Percentiles rank a stretch among this genome's conserved stretches.
phyloP scores from a whole-genome alignment of 169 alveolate species.

The Plasmodium falciparum region DNA sequence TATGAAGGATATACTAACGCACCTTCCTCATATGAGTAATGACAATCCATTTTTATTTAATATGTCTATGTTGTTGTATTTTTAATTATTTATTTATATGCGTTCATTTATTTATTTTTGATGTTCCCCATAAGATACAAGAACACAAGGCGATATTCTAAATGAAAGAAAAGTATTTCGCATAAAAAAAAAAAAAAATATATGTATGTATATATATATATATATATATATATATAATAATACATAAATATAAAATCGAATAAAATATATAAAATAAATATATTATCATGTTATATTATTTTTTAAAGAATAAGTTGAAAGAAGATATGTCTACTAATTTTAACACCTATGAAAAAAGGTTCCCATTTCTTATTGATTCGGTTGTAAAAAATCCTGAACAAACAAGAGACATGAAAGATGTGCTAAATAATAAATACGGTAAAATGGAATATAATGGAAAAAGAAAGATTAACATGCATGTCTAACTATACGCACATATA shows the following conservation, averaged over 20 bases:
- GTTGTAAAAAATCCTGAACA: constrained; percentile 27
- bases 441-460: neutral
- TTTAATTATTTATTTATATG: neutral
- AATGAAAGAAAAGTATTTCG: constrained; percentile 49
- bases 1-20: constrained; percentile 60
- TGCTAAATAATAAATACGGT: constrained; percentile 59
- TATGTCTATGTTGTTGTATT: neutral
- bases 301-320: constrained; percentile 38
- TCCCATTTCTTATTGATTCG: constrained; percentile 61
- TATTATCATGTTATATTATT: neutral
- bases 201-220: too few relatives aligned
- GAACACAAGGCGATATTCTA: constrained; percentile 59
- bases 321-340: constrained; percentile 30
- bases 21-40: constrained; percentile 36
- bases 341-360: constrained; percentile 40
- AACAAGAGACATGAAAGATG: constrained; percentile 43
- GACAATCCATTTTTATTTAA: too few relatives aligned
- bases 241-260: neutral
- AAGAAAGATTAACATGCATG: neutral
- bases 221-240: neutral
- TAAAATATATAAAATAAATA: neutral
- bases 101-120: neutral
- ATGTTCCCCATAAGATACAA: constrained; percentile 8
- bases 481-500: neutral
- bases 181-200: neutral